Base-by-base conservation (phyloP, 2,329 filamentous ascomycete species). In the Hypoxylon rubiginosum region DNA sequence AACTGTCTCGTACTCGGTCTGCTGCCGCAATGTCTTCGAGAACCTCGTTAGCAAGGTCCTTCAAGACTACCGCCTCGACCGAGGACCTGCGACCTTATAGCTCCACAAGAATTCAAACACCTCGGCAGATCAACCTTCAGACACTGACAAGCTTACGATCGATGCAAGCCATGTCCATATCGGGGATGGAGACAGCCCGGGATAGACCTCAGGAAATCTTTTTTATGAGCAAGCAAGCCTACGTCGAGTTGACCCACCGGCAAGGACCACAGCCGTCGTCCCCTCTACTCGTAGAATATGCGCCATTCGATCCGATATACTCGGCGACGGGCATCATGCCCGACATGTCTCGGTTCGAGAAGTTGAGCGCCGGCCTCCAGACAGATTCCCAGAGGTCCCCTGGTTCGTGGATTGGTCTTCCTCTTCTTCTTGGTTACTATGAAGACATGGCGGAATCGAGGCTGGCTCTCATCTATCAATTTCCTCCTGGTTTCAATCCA, bases 381-480 rank as follows among this genome's bases (percentile, higher is more conserved):
- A 82, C 83, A 21, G 84, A 86, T 58, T 81, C 85, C 0, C 84
- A 84, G 48, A 81, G 83, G 19, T 82, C 83, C 1, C 83, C 80
- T 5, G 83, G 80, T 24, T 84, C 89, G 1, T 91, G 85, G 83
- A 89, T 85, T 75, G 83, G 92, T 68, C 73, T 90, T 9, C 86
- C 89, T 15, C 83, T 85, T 21, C 80, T 91, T 48, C 78, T 91
- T 11, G 89, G 87, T 2, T 94, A 93, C 73, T 93, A 93, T 72
- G 91, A 94, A 75, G 92, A 94, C 72, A 84, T 91, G 57, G 85
- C 88, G 17, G 83, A 87, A 57, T 89, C 92, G 0, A 85, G 92
- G 9, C 87, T 93, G 58, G 92, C 92, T 4, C 82, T 95, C 10
- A 85, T 95, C 10, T 95, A 93, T 72, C 89, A 91, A 53, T 87